Base-by-base conservation (phyloP, 2,329 filamentous ascomycete genomes). In the Fusarium robinianum region DNA sequence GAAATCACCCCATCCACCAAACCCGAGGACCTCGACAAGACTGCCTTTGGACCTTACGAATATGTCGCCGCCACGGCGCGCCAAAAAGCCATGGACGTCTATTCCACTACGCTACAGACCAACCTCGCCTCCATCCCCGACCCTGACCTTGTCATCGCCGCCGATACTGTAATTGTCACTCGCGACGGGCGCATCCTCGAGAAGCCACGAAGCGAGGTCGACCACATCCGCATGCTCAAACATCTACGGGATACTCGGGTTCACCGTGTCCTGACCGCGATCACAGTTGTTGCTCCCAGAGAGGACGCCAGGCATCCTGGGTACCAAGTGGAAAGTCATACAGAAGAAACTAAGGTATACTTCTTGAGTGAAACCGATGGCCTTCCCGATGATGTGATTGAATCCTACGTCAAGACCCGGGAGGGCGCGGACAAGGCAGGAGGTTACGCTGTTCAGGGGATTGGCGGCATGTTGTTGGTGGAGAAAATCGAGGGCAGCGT, bases 381-480 rank as follows among this genome's bases (percentile, higher is more conserved):
- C 4, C 64, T 83, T 46, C 72, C 75, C 10, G 92, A 99, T 71
- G 90, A 95, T 47, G 79, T 96, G 56, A 84, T 97, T 46, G 74
- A 89, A 58, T 80, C 74, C 5, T 91, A 91, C 64, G 86, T 91
- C 45, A 79, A 77, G 63, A 96, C 92, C 15, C 78, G 92, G 41
- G 94, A 99, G 74, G 94, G 94, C 2, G 90, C 83, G 8, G 94
- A 97, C 69, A 99, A 97, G 75, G 94, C 94, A 0, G 94, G 94
- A 3, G 94, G 94, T 0, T 99, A 99, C 68, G 94, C 90, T 2
- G 81, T 99, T 39, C 94, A 99, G 70, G 94, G 92, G 0, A 75
- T 92, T 8, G 94, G 88, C 2, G 86, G 88, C 7, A 84, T 96
- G 65, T 76, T 99, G 47, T 70, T 99, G 44, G 84, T 99, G 9